These are phyloP conservation scores for Ilyonectria sp. DNA, from an alignment of 2,329 filamentous ascomycete species.

Conservation along the genomic window DNA sequence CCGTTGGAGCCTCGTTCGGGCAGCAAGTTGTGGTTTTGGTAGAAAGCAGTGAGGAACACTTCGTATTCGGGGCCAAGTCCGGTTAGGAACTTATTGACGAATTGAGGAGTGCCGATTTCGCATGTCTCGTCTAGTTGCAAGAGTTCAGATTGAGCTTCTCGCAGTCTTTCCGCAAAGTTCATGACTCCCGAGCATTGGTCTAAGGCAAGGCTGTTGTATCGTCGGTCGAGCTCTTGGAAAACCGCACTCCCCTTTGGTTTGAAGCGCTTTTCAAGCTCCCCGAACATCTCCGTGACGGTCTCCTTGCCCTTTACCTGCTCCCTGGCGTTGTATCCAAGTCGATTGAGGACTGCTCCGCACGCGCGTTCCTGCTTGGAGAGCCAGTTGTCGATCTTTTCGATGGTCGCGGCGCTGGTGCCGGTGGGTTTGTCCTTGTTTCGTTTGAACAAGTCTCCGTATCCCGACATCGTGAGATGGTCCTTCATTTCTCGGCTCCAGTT, in stretches of 20 bases:
- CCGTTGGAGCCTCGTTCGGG: neutral
- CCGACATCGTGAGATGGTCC: too few relatives aligned
- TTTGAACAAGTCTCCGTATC: conserved; percentile 1
- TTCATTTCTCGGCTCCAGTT: too few relatives aligned
- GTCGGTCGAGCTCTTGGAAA: conserved; percentile 9
- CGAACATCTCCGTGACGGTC: conserved; percentile 1
- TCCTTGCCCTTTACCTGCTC: conserved; percentile 1
- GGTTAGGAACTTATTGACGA: conserved; percentile 10
- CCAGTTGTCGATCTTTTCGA: too few relatives aligned
- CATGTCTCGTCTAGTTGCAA: conserved; percentile 6
- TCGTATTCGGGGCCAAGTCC: neutral
- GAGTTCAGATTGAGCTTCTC: conserved; percentile 9
- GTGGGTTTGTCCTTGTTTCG: too few relatives aligned
- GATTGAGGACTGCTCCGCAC: neutral
- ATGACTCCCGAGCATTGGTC: neutral
- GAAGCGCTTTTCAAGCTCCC: conserved; percentile 3
- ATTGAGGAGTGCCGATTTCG: conserved; percentile 9
- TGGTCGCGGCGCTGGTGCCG: too few relatives aligned
- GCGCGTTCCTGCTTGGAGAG: too few relatives aligned
- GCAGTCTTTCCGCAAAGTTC: conserved; percentile 1
- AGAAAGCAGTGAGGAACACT: too few relatives aligned
- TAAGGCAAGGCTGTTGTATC: conserved; percentile 7
- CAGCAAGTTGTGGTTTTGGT: too few relatives aligned
- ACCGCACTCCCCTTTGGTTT: conserved; percentile 8
- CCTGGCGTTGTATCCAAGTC: conserved; percentile 2